Conservation (phyloP, 441 rosid species). For the Dalechampia spathulata region DNA sequence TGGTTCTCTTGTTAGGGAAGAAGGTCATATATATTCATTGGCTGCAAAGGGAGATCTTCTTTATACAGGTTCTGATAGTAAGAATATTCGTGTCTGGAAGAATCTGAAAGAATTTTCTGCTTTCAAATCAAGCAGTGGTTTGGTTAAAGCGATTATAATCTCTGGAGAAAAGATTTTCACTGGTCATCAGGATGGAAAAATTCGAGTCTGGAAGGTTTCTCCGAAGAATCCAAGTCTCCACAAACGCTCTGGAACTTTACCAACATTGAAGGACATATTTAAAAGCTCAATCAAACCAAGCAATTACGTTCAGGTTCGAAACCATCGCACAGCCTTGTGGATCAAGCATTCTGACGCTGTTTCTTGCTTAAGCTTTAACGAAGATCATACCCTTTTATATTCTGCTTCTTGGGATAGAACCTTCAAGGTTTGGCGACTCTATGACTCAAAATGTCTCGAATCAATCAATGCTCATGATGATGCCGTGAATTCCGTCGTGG, state of each 20-base stretch:
- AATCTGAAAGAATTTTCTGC: conserved; percentile 67
- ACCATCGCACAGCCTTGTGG: conserved; percentile 66
- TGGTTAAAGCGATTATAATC: conserved; percentile 77
- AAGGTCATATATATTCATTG: conserved; percentile 83
- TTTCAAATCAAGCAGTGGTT: conserved; percentile 83
- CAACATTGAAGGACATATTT: conserved; percentile 74
- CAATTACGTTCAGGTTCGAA: conserved; percentile 70
- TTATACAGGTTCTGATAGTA: conserved; percentile 87
- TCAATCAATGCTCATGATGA: conserved; percentile 77
- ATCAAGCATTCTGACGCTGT: conserved; percentile 87
- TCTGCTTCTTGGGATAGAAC: conserved; percentile 94
- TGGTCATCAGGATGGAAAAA: conserved; percentile 90
- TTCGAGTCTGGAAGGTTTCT: conserved; percentile 72
- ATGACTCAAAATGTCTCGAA: conserved; percentile 79
- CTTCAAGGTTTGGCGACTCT: conserved; percentile 80
- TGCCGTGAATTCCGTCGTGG: conserved; percentile 68
- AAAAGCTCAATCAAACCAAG: conserved; percentile 84
- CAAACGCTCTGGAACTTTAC: conserved; percentile 72
- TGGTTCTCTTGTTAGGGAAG: conserved; percentile 75
- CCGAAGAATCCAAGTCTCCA: conserved; percentile 53
- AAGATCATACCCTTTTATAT: conserved; percentile 57
- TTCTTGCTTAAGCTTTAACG: conserved; percentile 71
- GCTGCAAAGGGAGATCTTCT: conserved; percentile 75
- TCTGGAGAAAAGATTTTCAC: conserved; percentile 74
- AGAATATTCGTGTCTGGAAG: conserved; percentile 95